A percentile compares a stretch with the other conserved stretches of the same genome.
Evolutionary conservation across 352 stramenopile species (phyloP).

Genomic region (Saprolegnia diclina): DNA sequence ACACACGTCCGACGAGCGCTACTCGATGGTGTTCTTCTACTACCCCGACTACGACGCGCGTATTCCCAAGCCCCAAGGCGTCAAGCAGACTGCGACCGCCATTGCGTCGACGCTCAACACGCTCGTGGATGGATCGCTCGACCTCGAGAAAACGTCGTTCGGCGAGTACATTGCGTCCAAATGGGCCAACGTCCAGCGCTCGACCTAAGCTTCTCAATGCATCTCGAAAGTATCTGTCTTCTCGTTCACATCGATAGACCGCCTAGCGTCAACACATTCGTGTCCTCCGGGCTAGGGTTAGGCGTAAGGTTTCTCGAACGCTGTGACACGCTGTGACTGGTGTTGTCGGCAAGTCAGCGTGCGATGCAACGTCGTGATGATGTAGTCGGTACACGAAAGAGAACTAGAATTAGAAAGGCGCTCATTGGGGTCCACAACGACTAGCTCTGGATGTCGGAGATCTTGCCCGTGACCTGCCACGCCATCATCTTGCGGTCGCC

Average conservation of each 20-base stretch:
- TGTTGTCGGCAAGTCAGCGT: too few relatives aligned
- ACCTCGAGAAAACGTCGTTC: slow-evolving; percentile 51
- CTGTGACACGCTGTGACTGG: too few relatives aligned
- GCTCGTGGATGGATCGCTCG: slow-evolving; percentile 57
- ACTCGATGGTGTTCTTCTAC: slow-evolving; percentile 84
- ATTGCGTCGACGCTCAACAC: slow-evolving; percentile 56
- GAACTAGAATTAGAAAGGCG: too few relatives aligned
- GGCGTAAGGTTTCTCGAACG: too few relatives aligned
- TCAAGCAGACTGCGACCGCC: slow-evolving; percentile 29
- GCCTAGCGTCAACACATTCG: too few relatives aligned
- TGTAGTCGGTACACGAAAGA: too few relatives aligned
- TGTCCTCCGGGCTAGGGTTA: too few relatives aligned
- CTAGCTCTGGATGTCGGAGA: slow-evolving; percentile 37
- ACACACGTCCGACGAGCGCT: slow-evolving; percentile 47
- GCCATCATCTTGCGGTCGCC: slow-evolving; percentile 81
- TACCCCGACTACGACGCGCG: slow-evolving; percentile 74
- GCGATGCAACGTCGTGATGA: too few relatives aligned
- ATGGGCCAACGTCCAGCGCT: slow-evolving; percentile 65
- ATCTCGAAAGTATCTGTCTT: not conserved
- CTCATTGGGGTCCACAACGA: not conserved
- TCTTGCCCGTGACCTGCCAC: slow-evolving; percentile 80
- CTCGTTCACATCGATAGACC: not conserved
- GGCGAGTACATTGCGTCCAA: slow-evolving; percentile 81
- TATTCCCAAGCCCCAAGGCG: slow-evolving; percentile 36
- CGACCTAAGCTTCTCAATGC: not conserved